Evolutionary conservation across 768 basidiomycete genomes (phyloP).

Genomic region (Amanita muscaria): DNA sequence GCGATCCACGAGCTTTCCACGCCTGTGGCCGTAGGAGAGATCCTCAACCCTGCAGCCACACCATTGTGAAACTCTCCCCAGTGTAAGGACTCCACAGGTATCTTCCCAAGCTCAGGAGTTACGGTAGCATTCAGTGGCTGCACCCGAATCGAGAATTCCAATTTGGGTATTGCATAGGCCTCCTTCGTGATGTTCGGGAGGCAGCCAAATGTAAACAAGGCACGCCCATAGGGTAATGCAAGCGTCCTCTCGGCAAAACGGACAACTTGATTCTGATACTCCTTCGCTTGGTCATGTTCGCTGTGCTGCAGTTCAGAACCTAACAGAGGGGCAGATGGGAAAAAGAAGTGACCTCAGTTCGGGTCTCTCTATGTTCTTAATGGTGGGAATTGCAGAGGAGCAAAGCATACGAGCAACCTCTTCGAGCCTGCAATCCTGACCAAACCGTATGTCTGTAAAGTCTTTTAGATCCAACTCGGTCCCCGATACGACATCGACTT

Average conservation of each 20-base stretch:
- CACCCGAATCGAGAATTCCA: conserved; percentile 67
- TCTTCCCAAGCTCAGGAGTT: conserved; percentile 61
- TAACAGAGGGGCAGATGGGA: neutral
- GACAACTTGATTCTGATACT: conserved; percentile 74
- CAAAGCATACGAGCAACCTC: conserved; percentile 90
- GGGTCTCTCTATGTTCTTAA: conserved; percentile 57
- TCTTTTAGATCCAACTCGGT: conserved; percentile 67
- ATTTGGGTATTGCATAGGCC: conserved; percentile 69
- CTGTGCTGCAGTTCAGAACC: conserved; percentile 29
- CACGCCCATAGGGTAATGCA: conserved; percentile 84
- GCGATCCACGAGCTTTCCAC: conserved; percentile 94
- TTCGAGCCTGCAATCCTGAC: conserved; percentile 80
- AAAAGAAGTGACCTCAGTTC: conserved; percentile 40
- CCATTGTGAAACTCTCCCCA: conserved; percentile 99
- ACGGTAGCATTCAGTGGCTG: conserved; percentile 60
- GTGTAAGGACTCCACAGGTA: conserved; percentile 57
- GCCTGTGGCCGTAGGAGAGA: conserved; percentile 62
- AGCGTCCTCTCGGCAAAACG: conserved; percentile 82
- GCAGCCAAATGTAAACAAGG: conserved; percentile 86
- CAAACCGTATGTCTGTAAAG: conserved; percentile 80
- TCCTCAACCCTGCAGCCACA: conserved; percentile 82
- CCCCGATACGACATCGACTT: conserved; percentile 53
- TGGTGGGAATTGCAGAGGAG: conserved; percentile 60
- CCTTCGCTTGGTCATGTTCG: conserved; percentile 81
- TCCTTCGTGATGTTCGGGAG: conserved; percentile 68